Evolutionary conservation across 2,329 filamentous ascomycete genomes (phyloP), one percentile per base, ranked within the genome.

Genomic region (Xenoacremonium recifei): DNA sequence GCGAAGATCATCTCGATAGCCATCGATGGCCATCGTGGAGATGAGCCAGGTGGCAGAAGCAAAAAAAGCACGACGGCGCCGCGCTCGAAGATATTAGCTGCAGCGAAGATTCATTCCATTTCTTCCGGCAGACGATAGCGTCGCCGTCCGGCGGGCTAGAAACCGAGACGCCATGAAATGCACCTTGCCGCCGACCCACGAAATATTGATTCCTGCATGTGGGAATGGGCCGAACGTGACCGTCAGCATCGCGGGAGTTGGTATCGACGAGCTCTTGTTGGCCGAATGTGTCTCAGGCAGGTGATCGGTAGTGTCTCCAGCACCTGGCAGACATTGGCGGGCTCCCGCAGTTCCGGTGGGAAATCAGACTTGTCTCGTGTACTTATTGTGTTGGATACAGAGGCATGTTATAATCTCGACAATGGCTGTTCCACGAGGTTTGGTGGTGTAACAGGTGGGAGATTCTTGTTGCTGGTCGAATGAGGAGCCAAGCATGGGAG

Each of bases 31-130:
- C n/a, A 15, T 31, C 7, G 29, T 15, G 29, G 29, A 31, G 29
- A 31, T 31, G 29, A 31, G 7, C 29, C 29, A 7, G n/a, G 7
- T 15, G 29, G n/a, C 29, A 15, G 27, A 36, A 30, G 36, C 40
- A 37, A 45, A 48, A 51, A 50, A 40, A 40, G 43, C 20, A n/a
- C 21, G 23, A 13, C 20, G 35, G 45, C 49, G 44, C 41, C 40
- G 51, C 51, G 42, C 50, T 42, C 46, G 34, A 45, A 49, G 38
- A 48, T 41, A 44, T 45, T 33, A 20, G 31, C 40, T 39, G 48
- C 48, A 48, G 45, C 43, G 35, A 46, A 42, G 47, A 49, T 37
- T 38, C 40, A 37, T 19, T 48, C 51, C 42, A 51, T 51, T 46
- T 53, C 39, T 39, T 40, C n/a, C n/a, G n/a, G 43, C 39, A 37